Base-by-base conservation (phyloP, 495 filamentous ascomycete genomes). In the Amniculicola lignicola region DNA sequence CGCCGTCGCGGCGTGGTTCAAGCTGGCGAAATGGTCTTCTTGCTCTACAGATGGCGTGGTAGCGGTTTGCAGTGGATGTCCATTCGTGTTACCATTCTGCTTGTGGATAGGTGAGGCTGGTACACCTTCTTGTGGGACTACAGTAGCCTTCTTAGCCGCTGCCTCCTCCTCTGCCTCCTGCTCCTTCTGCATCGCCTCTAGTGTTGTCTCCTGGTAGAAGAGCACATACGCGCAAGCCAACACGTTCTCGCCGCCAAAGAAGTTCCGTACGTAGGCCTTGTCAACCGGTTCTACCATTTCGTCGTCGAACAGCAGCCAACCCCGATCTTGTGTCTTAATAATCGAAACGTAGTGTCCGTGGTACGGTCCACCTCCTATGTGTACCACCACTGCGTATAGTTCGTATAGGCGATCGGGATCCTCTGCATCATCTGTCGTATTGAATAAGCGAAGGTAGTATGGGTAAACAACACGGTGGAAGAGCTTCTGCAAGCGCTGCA, bases 271-370 rank as follows among this genome's bases (percentile, higher is more conserved):
- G 67, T 93, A 98, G 64, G 83, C 84, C 67, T 96, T 96, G 66
- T 96, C 90, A 4, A 98, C 93, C 0, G 94, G 93, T 67, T 97
- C 93, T 11, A 98, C 93, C 79, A 97, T 86, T 74, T 98, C 93
- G 68, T 98, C 93, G 62, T 98, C 93, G 59, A 98, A 98, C 3
- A 98, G 73, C 48, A 98, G 68, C 93, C 93, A 98, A 22, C 93
- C 93, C 18, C 88, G 81, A 67, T 97, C 92, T 66, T 95, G 83
- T 1, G 93, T 98, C 70, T 98, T 98, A 75, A 98, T 93, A 25
- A 98, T 91, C 7, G 90, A 86, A 28, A 98, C 91, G 61, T 98
- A 98, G 65, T 98, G 93, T 10, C 93, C 93, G 63, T 97, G 94
- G 64, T 96, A 96, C 0, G 93, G 93, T 4, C 93, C 94, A n/a